Base-by-base conservation (phyloP, 2,329 filamentous ascomycete genomes). In the Botrytis sinoallii region DNA sequence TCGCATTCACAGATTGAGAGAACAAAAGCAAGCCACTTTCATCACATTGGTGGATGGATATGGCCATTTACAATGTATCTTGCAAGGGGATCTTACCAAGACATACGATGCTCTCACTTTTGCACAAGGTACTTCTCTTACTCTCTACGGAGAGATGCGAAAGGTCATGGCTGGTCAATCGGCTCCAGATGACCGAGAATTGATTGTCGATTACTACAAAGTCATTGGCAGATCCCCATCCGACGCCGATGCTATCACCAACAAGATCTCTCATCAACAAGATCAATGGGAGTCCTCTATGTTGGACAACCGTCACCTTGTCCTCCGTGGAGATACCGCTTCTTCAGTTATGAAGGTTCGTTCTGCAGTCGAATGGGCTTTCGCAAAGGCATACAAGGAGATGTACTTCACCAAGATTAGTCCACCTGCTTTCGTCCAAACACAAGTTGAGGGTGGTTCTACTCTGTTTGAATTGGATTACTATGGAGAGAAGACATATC, bases 401-500 rank as follows among this genome's bases (percentile, higher is more conserved):
- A 84, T 87, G 72, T 85, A 86, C 71, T 85, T 91, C 81, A 85
- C 90, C 76, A 91, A 93, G 81, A 91, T 93, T 76, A 90, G 89
- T 68, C 91, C 91, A n/a, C 91, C 91, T 20, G 90, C 90, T 55
- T 90, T 93, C 80, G 91, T 93, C 25, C 91, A 93, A 81, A 93
- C 91, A 97, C 83, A 96, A 97, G 75, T 96, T 97, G 85, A 98
- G 64, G 80, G 80, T 68, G 80, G 80, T 42, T 95, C 29, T 92
- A 98, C 85, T 93, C 97, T 81, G 8, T 81, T 81, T 64, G 78
- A 81, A 46, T 73, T 81, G 48, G 78, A 80, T 68, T 81, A 81
- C 87, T 98, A 97, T 84, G 92, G 91, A 78, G 93, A 98, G 84
- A 89, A 91, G 78, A 93, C 96, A 74, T 99, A 95, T 86, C 90